Evolutionary conservation across 75 land plant species (phyloP), one percentile per base, ranked within the genome.

Genomic region (Adiantum capillusveneris): DNA sequence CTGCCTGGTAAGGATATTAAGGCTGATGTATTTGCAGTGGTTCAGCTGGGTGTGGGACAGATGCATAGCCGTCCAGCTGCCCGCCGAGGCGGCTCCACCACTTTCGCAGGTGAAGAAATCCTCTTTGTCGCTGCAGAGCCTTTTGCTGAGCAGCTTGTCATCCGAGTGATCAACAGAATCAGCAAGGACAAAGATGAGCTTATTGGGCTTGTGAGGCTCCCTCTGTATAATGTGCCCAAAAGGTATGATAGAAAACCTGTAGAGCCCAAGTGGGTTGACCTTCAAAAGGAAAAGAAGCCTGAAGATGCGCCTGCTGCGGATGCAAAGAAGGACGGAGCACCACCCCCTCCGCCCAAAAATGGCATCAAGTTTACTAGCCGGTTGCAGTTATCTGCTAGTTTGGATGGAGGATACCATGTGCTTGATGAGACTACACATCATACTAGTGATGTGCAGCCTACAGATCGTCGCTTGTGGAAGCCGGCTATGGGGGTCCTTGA

Each of bases 371-470:
- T 53, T 25, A 53, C 39, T 3, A 57, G 82, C 21, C 59, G 85
- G 31, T 24, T 80, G 55, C 88, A 81, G 1, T 19, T 85, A 17
- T 54, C 79, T 0, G 52, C 69, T 0, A 77, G 84, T 34, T 75
- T 85, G 44, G 88, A 85, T 51, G 88, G 88, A 3, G 88, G 84
- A 12, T 85, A 85, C 75, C 88, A 85, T 59, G 90, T 86, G 66
- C 64, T 70, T 69, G 90, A 86, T 44, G 90, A 86, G 65, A 62
- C 78, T 24, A 68, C 81, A 28, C 68, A 86, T 60, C 67, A 72
- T 39, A 65, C 71, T 44, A 86, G 82, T 56, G 81, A 79, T 65
- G 74, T 57, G 59, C 77, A 75, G 34, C 85, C 85, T 22, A 76
- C 85, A 2, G 84, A 85, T 6, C 53, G 75, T 36, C 85, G 82